Conservation (phyloP, 2,329 filamentous ascomycete species). For the Didymella sp. region DNA sequence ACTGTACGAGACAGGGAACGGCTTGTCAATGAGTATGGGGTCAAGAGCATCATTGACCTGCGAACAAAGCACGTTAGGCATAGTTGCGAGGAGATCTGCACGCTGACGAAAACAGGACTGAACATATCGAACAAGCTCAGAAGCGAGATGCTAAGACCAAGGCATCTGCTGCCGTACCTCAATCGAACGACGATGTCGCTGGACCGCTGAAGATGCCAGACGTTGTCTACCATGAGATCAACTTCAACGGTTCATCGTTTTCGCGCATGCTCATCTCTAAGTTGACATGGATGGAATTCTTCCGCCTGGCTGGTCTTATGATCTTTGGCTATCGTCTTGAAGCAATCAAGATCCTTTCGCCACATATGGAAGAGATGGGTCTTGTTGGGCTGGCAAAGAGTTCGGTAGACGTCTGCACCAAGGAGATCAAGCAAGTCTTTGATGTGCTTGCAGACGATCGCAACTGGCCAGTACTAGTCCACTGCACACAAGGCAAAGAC, state of each 20-base stretch:
- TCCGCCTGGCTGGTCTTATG: constrained; percentile 69
- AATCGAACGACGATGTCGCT: constrained; percentile 60
- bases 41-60: constrained; percentile 79
- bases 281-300: constrained; percentile 70
- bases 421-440: constrained; percentile 65
- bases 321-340: constrained; percentile 70
- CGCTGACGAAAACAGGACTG: constrained; percentile 61
- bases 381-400: constrained; percentile 73
- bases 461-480: constrained; percentile 71
- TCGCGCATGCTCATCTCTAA: constrained; percentile 71
- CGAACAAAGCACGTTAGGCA: constrained; percentile 68
- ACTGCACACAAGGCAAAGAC: constrained; percentile 92
- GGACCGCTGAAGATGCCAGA: constrained; percentile 69
- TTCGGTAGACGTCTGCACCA: constrained; percentile 71
- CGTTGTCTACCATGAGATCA: constrained; percentile 70
- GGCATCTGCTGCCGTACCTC: constrained; percentile 53
- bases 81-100: background rate
- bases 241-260: constrained; percentile 75
- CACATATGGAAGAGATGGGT: constrained; percentile 74
- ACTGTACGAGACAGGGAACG: constrained; percentile 67
- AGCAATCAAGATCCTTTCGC: constrained; percentile 73
- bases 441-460: constrained; percentile 56
- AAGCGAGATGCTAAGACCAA: constrained; percentile 62
- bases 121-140: constrained; percentile 71
- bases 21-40: constrained; percentile 66